phyloP scores from a whole-genome alignment of 1,139 yeast species.

The Candida sp. region DNA sequence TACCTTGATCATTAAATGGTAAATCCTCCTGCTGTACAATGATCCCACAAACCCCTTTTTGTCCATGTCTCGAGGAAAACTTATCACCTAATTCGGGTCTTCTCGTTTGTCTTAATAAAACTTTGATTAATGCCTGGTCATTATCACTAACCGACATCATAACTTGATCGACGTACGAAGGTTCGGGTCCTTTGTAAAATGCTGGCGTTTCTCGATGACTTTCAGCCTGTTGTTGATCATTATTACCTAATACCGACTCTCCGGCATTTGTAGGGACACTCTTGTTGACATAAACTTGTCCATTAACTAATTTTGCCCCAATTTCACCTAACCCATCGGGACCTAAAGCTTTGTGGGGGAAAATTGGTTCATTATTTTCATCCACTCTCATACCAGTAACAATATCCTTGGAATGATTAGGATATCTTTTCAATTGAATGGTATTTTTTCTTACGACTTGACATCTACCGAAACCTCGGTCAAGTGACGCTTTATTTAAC shows the following conservation, averaged over 20 bases:
- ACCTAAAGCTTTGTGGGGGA: slow-evolving; percentile 84
- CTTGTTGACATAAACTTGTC: slow-evolving; percentile 92
- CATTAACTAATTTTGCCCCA: slow-evolving; percentile 85
- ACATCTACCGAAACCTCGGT: slow-evolving; percentile 97
- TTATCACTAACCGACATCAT: slow-evolving; percentile 96
- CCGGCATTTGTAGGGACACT: slow-evolving; percentile 87
- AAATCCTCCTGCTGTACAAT: slow-evolving; percentile 95
- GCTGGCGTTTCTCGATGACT: slow-evolving; percentile 91
- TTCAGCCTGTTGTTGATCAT: slow-evolving; percentile 28
- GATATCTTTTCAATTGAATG: slow-evolving; percentile 82
- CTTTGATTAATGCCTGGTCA: slow-evolving; percentile 93
- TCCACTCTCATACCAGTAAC: slow-evolving; percentile 90
- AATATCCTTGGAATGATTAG: slow-evolving; percentile 90
- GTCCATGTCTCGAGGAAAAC: slow-evolving; percentile 97
- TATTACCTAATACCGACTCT: slow-evolving; percentile 58
- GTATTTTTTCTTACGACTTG: slow-evolving; percentile 96
- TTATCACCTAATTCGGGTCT: slow-evolving; percentile 98
- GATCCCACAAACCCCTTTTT: slow-evolving; percentile 98
- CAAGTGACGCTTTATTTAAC: slow-evolving; percentile 86
- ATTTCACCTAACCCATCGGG: slow-evolving; percentile 98
- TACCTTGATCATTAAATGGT: slow-evolving; percentile 91
- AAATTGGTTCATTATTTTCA: slow-evolving; percentile 73
- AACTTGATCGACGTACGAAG: slow-evolving; percentile 93
- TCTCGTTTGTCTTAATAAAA: slow-evolving; percentile 89
- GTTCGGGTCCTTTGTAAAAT: slow-evolving; percentile 90